Evolutionary conservation across 176 grass and related monocot species (phyloP).

Genomic region (Alopecurus myosuroides): DNA sequence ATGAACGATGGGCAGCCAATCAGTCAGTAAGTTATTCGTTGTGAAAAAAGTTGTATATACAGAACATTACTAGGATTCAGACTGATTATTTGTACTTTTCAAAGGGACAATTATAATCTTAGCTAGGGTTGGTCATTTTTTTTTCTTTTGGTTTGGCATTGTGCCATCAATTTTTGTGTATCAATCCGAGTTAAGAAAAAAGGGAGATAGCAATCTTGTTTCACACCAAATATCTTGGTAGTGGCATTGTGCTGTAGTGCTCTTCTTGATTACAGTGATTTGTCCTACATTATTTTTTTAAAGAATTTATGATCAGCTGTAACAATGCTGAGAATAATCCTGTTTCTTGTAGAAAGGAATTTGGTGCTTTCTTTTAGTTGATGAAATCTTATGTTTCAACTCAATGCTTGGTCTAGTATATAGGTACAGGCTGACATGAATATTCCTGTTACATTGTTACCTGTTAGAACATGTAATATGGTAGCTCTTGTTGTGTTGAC

Average conservation of each 20-base stretch:
- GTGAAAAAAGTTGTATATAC: not conserved
- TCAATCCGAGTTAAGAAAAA: constrained; percentile 1
- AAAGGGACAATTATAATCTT: not conserved
- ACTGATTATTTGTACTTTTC: not conserved
- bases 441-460: not conserved
- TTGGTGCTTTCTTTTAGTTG: not conserved
- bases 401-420: constrained; percentile 6
- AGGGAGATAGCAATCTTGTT: not conserved
- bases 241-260: not conserved
- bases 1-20: constrained; percentile 99
- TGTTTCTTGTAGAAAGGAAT: not conserved
- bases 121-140: not conserved
- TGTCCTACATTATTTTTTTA: too few relatives aligned
- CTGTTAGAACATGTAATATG: constrained; percentile 6
- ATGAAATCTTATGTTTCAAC: not conserved
- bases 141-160: not conserved
- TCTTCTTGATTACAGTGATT: not conserved
- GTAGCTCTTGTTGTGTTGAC: constrained; percentile 15
- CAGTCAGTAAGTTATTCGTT: constrained; percentile 72
- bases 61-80: not conserved
- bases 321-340: not conserved
- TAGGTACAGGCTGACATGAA: not conserved
- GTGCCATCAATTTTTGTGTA: not conserved
- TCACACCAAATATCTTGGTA: not conserved
- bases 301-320: not conserved